phyloP scores from a whole-genome alignment of 345 rosid species.

The Populus alba region DNA sequence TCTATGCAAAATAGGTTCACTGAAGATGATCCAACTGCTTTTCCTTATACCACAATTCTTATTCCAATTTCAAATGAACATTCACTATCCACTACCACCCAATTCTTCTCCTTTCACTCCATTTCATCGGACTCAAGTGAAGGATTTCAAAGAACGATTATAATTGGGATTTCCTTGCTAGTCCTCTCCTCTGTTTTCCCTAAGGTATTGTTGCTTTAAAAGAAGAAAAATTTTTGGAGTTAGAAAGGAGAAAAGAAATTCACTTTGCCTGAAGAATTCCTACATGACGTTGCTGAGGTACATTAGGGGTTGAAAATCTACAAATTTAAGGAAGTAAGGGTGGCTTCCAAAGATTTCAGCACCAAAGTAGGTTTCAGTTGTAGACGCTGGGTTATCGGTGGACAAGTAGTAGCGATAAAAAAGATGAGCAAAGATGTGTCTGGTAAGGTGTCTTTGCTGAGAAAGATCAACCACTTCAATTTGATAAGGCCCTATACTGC shows the following conservation, averaged over 20 bases:
- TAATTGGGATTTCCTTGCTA: neutral
- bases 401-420: conserved; percentile 32
- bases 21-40: conserved; percentile 18
- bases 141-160: neutral
- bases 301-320: conserved; percentile 38
- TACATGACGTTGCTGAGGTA: conserved; percentile 14
- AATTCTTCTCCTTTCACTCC: conserved; percentile 1
- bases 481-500: conserved; percentile 37
- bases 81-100: conserved; percentile 22
- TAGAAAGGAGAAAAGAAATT: conserved; percentile 4
- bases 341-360: conserved; percentile 37
- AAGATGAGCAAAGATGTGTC: conserved; percentile 29
- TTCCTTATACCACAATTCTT: conserved; percentile 52
- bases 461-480: conserved; percentile 44
- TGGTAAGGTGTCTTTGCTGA: conserved; percentile 40
- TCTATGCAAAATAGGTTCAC: conserved; percentile 34
- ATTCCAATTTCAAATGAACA: conserved; percentile 46
- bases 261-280: conserved; percentile 16
- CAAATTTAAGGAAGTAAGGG: conserved; percentile 30
- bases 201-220: neutral
- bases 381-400: conserved; percentile 31
- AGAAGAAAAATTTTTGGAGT: neutral
- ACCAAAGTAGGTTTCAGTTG: conserved; percentile 21
- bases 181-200: conserved; percentile 3
- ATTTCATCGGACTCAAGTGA: neutral